phyloP scores from a whole-genome alignment of 352 stramenopile genomes.

The Elongisporangium prolatum region DNA sequence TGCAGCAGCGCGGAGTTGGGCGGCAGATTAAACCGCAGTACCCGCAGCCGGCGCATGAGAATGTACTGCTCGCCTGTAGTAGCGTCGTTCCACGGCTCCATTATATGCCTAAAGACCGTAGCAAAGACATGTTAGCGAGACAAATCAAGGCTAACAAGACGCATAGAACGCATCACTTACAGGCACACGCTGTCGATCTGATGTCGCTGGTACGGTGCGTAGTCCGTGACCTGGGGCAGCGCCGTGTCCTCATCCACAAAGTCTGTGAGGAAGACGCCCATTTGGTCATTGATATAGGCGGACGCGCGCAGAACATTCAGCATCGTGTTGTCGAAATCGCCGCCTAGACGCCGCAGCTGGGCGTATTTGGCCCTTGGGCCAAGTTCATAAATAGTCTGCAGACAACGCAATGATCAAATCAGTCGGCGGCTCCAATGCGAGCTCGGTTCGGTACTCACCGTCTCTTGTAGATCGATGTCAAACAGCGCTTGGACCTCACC shows the following conservation, averaged over 20 bases:
- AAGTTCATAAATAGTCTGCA: conserved; percentile 25
- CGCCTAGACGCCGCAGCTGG: conserved; percentile 29
- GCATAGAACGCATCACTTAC: background rate
- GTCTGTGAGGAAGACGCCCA: conserved; percentile 33
- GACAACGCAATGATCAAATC: background rate
- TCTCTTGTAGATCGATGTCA: conserved; percentile 29
- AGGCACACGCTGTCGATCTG: background rate
- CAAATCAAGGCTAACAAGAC: background rate
- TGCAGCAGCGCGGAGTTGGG: conserved; percentile 32
- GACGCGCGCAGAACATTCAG: conserved; percentile 33
- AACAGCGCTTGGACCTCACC: conserved; percentile 30
- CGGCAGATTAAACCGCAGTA: conserved; percentile 43
- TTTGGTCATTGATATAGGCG: conserved; percentile 30
- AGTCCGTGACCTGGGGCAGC: conserved; percentile 1
- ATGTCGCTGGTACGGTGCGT: background rate
- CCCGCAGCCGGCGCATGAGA: conserved; percentile 30
- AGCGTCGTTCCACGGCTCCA: conserved; percentile 19
- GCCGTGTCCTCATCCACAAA: conserved; percentile 45
- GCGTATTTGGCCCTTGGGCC: conserved; percentile 28
- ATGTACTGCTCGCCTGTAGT: conserved; percentile 19
- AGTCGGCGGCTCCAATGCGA: conserved; percentile 1
- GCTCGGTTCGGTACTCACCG: conserved; percentile 23
- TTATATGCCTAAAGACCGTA: conserved; percentile 10
- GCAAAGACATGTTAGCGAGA: background rate
- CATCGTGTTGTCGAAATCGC: conserved; percentile 26